phyloP scores from a whole-genome alignment of 1,284 basidiomycete genomes.

The Cryptococcus amylolentus region DNA sequence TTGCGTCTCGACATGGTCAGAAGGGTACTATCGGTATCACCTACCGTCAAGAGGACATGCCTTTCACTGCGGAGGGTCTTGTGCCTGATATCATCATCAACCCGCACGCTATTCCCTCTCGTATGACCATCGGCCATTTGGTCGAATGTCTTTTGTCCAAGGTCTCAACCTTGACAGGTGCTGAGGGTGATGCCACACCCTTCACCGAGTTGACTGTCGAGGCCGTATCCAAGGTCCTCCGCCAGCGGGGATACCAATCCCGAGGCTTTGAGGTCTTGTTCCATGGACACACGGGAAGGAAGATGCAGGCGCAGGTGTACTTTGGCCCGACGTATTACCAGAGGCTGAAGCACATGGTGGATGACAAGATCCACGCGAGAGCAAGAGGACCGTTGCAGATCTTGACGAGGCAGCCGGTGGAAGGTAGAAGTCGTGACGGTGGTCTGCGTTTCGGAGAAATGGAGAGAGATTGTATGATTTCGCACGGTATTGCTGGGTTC shows the following conservation, averaged over 20 bases:
- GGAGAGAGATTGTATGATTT: slow-evolving; percentile 97
- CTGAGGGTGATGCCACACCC: slow-evolving; percentile 96
- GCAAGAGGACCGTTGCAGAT: slow-evolving; percentile 98
- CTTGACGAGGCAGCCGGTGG: slow-evolving; percentile 96
- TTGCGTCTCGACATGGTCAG: slow-evolving; percentile 98
- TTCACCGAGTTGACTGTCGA: slow-evolving; percentile 98
- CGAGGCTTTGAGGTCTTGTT: slow-evolving; percentile 98
- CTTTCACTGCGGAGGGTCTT: slow-evolving; percentile 94
- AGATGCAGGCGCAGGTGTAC: slow-evolving; percentile 96
- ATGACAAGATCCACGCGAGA: slow-evolving; percentile 98
- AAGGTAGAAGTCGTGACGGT: slow-evolving; percentile 97
- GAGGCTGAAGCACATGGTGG: slow-evolving; percentile 99
- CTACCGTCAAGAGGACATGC: slow-evolving; percentile 99
- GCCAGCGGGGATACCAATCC: slow-evolving; percentile 85
- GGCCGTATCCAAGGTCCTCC: slow-evolving; percentile 78
- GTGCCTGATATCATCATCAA: slow-evolving; percentile 98
- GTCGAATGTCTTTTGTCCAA: slow-evolving; percentile 97
- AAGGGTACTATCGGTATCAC: slow-evolving; percentile 99
- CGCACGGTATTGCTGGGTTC: slow-evolving; percentile 97
- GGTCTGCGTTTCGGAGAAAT: slow-evolving; percentile 99
- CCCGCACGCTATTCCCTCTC: slow-evolving; percentile 98
- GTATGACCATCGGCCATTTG: slow-evolving; percentile 99
- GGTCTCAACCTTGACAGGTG: slow-evolving; percentile 90
- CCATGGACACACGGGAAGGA: slow-evolving; percentile 95
- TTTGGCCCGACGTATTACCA: slow-evolving; percentile 99